Evolutionary conservation across 2,329 filamentous ascomycete species (phyloP).

Genomic region (Apiospora marii): DNA sequence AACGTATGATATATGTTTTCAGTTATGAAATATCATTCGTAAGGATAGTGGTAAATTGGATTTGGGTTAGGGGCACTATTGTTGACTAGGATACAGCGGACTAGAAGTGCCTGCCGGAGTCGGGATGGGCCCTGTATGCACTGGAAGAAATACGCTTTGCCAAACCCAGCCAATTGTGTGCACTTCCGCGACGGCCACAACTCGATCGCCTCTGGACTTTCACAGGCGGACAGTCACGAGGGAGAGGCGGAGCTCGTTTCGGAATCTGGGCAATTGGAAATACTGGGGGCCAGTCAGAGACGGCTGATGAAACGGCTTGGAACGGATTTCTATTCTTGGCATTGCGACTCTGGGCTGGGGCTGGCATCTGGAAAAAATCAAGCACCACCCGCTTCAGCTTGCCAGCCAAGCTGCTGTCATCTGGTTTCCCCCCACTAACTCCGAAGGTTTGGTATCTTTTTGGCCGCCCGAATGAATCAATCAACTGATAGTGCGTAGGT

Average conservation of each 20-base stretch:
- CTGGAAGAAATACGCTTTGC: neutral
- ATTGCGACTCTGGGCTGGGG: neutral
- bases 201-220: neutral
- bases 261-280: neutral
- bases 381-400: neutral
- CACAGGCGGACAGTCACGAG: neutral
- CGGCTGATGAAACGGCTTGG: slow-evolving; percentile 13
- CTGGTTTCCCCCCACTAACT: neutral
- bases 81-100: too few species aligned
- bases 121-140: too few species aligned
- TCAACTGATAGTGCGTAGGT: neutral
- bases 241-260: neutral
- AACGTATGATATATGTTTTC: too few species aligned
- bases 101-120: too few species aligned
- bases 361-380: neutral
- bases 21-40: too few species aligned
- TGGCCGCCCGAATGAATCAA: neutral
- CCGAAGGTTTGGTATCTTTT: slow-evolving; percentile 11
- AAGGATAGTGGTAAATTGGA: too few species aligned
- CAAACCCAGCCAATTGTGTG: neutral
- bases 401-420: neutral
- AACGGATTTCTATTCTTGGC: slow-evolving; percentile 18
- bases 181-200: neutral
- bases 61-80: too few species aligned
- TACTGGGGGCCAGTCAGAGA: neutral